Percentiles rank a stretch among this genome's conserved stretches.
Conservation (phyloP, 495 filamentous ascomycete genomes). For the Rostrohypoxylon terebratum region DNA sequence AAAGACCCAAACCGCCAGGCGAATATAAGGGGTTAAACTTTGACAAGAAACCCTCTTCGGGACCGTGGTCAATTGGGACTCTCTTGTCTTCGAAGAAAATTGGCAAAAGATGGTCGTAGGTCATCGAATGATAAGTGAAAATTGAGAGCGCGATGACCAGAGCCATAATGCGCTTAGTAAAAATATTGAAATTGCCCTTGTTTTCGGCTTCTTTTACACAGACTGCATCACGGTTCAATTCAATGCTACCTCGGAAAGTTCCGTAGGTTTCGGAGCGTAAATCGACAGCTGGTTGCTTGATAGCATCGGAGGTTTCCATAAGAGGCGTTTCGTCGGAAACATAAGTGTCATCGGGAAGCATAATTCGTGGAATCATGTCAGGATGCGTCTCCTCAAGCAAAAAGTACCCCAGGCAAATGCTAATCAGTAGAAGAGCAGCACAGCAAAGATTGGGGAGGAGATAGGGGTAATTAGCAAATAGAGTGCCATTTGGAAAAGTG, state of each 20-base stretch:
- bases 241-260: slow-evolving; percentile 72
- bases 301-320: slow-evolving; percentile 76
- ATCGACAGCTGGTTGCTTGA: slow-evolving; percentile 75
- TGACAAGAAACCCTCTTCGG: slow-evolving; percentile 27
- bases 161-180: slow-evolving; percentile 74
- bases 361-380: slow-evolving; percentile 74
- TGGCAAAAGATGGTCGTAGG: slow-evolving; percentile 83
- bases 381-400: slow-evolving; percentile 85
- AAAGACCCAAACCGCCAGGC: slow-evolving; percentile 79
- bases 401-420: slow-evolving; percentile 78
- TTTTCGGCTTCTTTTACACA: slow-evolving; percentile 49
- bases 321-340: slow-evolving; percentile 74
- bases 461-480: slow-evolving; percentile 84
- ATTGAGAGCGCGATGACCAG: slow-evolving; percentile 79
- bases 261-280: slow-evolving; percentile 81
- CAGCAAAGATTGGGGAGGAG: slow-evolving; percentile 85
- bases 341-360: slow-evolving; percentile 64
- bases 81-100: slow-evolving; percentile 84
- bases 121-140: slow-evolving; percentile 91
- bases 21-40: slow-evolving; percentile 65
- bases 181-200: slow-evolving; percentile 61
- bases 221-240: slow-evolving; percentile 56
- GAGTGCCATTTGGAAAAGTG: slow-evolving; percentile 68
- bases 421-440: slow-evolving; percentile 74
- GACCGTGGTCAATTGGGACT: slow-evolving; percentile 36